Conservation (phyloP, 768 basidiomycete genomes). For the Psilocybe azurescens region DNA sequence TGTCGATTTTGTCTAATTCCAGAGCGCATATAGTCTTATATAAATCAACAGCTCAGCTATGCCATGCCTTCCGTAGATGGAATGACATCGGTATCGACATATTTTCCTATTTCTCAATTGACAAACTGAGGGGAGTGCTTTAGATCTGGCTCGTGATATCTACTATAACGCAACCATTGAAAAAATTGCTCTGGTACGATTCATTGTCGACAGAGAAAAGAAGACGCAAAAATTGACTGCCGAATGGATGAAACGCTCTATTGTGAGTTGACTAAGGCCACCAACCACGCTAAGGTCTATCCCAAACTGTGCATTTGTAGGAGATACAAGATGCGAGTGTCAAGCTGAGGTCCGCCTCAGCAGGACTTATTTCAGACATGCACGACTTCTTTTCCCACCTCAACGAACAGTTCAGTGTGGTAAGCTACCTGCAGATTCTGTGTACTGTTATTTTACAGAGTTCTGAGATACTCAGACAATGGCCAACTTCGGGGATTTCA, state of each 20-base stretch:
- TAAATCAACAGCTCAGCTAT: slow-evolving; percentile 64
- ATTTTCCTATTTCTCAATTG: neutral
- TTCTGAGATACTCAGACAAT: slow-evolving; percentile 6
- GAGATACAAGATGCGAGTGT: slow-evolving; percentile 5
- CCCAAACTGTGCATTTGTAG: neutral
- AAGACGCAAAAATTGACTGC: slow-evolving; percentile 22
- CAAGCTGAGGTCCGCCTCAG: slow-evolving; percentile 7
- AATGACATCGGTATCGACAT: slow-evolving; percentile 66
- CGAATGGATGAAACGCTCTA: slow-evolving; percentile 12
- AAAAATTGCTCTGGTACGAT: slow-evolving; percentile 53
- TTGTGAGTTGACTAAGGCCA: neutral
- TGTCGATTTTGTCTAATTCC: slow-evolving; percentile 34
- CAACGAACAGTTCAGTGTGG: slow-evolving; percentile 5
- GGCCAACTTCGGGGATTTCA: slow-evolving; percentile 5
- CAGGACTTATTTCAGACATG: slow-evolving; percentile 2
- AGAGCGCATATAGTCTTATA: slow-evolving; percentile 18
- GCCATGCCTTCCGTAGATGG: slow-evolving; percentile 76
- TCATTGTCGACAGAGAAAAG: slow-evolving; percentile 52
- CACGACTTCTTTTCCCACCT: slow-evolving; percentile 4
- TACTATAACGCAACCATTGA: slow-evolving; percentile 71
- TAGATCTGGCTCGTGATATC: slow-evolving; percentile 56
- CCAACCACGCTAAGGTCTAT: too few species aligned
- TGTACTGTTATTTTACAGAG: neutral
- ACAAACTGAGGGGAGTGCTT: neutral
- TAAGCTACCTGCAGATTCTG: neutral